These are phyloP conservation scores for Cystobasidium slooffiae DNA, from an alignment of 1,284 basidiomycete species.

Conservation along the genomic window DNA sequence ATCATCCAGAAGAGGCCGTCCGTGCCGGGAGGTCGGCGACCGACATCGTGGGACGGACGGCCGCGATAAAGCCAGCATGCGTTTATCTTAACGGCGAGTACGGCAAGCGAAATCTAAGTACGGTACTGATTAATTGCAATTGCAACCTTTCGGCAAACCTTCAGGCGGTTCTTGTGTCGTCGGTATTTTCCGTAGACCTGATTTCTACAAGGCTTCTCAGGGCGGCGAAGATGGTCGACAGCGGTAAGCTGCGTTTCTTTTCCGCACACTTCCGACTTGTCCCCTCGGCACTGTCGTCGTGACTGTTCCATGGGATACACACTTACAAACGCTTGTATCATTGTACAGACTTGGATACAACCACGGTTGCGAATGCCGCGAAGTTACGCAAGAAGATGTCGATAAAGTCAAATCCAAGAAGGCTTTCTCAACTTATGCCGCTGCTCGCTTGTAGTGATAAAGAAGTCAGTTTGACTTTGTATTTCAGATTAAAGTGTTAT, in stretches of 20 bases:
- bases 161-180: conserved; percentile 68
- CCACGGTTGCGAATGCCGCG: conserved; percentile 70
- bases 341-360: conserved; percentile 72
- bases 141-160: background rate
- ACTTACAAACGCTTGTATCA: conserved; percentile 56
- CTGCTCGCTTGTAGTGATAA: conserved; percentile 20
- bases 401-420: conserved; percentile 73
- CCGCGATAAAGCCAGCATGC: background rate
- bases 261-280: no score
- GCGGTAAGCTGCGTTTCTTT: conserved; percentile 47
- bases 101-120: conserved; percentile 3
- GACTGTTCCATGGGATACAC: background rate
- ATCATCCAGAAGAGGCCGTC: background rate
- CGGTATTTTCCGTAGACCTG: conserved; percentile 71
- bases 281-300: no score
- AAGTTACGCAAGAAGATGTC: conserved; percentile 67
- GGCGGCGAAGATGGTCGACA: conserved; percentile 68
- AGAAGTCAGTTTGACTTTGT: no score
- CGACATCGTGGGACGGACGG: background rate
- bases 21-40: background rate
- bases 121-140: background rate
- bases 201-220: conserved; percentile 64
- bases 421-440: conserved; percentile 54
- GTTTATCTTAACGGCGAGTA: no score
- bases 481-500: background rate